These are phyloP conservation scores for Ploettnerulaceae sp. DNA, from an alignment of 2,329 filamentous ascomycete species.

Conservation along the genomic window DNA sequence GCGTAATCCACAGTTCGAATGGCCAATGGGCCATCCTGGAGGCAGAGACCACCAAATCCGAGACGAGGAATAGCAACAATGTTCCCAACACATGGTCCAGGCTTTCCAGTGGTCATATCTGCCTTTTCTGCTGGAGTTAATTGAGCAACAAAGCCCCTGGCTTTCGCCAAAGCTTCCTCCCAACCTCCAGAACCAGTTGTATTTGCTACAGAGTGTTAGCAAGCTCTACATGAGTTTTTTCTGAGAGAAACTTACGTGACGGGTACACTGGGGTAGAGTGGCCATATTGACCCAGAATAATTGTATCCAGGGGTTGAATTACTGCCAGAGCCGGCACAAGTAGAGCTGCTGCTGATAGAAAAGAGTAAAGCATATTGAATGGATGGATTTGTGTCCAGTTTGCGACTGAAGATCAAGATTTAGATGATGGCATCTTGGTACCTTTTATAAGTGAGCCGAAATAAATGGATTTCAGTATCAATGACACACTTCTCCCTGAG, in stretches of 20 bases:
- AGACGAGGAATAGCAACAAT: slow-evolving; percentile 20
- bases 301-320: slow-evolving; percentile 19
- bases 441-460: background rate
- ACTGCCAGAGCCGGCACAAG: slow-evolving; percentile 19
- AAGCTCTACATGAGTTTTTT: background rate
- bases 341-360: slow-evolving; percentile 17
- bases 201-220: slow-evolving; percentile 30
- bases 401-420: background rate
- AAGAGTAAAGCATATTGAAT: slow-evolving; percentile 19
- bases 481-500: background rate
- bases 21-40: slow-evolving; percentile 26
- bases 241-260: slow-evolving; percentile 20
- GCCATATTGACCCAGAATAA: slow-evolving; percentile 19
- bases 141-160: slow-evolving; percentile 58
- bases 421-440: background rate
- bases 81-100: slow-evolving; percentile 23
- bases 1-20: slow-evolving; percentile 48
- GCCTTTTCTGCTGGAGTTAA: slow-evolving; percentile 78
- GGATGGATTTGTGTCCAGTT: background rate
- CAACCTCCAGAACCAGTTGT: slow-evolving; percentile 39
- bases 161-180: slow-evolving; percentile 65
- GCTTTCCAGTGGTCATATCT: slow-evolving; percentile 22
- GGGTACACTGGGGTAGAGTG: slow-evolving; percentile 15
- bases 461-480: background rate
- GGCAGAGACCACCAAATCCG: slow-evolving; percentile 22